Percentiles rank a stretch among this genome's conserved stretches.
These are phyloP conservation scores for Aspergillus egyptiacus DNA, from an alignment of 495 filamentous ascomycete species.

Conservation along the genomic window DNA sequence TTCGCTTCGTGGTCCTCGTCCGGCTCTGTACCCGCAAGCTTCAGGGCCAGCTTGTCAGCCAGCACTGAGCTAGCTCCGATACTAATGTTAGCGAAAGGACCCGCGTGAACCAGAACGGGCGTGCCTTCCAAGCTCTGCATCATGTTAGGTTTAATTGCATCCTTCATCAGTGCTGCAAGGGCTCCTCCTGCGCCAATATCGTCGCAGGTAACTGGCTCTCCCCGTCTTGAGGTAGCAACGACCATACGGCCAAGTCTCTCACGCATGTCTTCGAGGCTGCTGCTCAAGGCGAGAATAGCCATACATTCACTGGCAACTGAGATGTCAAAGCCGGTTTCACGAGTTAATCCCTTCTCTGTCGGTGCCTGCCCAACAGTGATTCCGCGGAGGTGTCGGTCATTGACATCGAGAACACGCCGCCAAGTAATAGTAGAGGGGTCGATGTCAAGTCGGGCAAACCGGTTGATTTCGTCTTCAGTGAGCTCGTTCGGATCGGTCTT, in stretches of 20 bases:
- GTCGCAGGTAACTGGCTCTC: conserved; percentile 92
- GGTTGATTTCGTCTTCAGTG: conserved; percentile 77
- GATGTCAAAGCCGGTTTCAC: conserved; percentile 92
- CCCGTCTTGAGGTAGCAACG: conserved; percentile 75
- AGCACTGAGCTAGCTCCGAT: conserved; percentile 94
- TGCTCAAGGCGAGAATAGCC: conserved; percentile 94
- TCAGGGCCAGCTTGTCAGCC: conserved; percentile 90
- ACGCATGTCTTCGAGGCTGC: conserved; percentile 79
- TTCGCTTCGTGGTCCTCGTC: conserved; percentile 83
- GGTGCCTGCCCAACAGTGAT: conserved; percentile 81
- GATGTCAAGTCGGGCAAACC: conserved; percentile 90
- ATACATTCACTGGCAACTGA: conserved; percentile 97
- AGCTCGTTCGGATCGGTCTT: conserved; percentile 90
- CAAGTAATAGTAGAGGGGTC: conserved; percentile 96
- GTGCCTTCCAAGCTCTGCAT: conserved; percentile 99
- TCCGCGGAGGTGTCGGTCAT: conserved; percentile 86
- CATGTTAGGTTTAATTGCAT: conserved; percentile 96
- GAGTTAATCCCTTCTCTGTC: conserved; percentile 80
- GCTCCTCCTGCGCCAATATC: conserved; percentile 92
- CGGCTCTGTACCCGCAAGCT: conserved; percentile 91
- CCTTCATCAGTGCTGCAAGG: conserved; percentile 89
- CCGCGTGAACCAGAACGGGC: conserved; percentile 93
- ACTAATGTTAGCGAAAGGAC: conserved; percentile 96
- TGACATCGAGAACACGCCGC: conserved; percentile 93
- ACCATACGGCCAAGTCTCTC: conserved; percentile 95